Conservation (phyloP, 129 eudicot species). For the carrot (Daucus carota) region DNA sequence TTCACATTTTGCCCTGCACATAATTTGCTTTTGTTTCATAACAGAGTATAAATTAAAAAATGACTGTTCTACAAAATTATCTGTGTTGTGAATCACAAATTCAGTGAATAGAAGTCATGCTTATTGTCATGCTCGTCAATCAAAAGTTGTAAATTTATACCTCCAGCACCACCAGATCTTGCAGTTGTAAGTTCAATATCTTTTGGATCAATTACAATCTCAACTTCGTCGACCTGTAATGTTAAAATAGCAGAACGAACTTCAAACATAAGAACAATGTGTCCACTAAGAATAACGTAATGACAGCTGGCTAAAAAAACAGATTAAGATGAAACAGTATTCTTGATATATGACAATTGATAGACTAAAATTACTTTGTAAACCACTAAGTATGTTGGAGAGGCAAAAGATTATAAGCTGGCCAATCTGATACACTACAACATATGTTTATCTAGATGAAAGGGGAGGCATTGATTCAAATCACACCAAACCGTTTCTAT, state of each 20-base stretch:
- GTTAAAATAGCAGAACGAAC: neutral
- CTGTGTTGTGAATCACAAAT: neutral
- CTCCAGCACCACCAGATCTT: slow-evolving; percentile 99
- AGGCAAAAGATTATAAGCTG: neutral
- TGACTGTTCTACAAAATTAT: neutral
- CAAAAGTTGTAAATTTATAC: slow-evolving; percentile 29
- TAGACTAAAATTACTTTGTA: neutral
- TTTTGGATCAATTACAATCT: slow-evolving; percentile 93
- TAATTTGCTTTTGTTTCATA: slow-evolving; percentile 9
- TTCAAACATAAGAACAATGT: neutral
- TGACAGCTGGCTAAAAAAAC: neutral
- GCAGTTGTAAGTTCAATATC: slow-evolving; percentile 98
- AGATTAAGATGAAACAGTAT: neutral
- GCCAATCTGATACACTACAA: neutral
- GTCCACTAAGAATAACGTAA: neutral
- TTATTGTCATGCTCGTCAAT: neutral
- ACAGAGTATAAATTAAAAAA: neutral
- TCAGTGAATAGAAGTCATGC: neutral
- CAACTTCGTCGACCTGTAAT: slow-evolving; percentile 94
- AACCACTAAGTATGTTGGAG: neutral
- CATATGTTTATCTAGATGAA: neutral
- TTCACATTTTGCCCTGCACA: slow-evolving; percentile 96
- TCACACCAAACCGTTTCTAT: neutral
- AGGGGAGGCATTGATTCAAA: neutral
- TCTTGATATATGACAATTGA: neutral